Evolutionary conservation across 352 stramenopile genomes (phyloP), one percentile per base, ranked within the genome.

Genomic region (Phytophthora uliginosa): DNA sequence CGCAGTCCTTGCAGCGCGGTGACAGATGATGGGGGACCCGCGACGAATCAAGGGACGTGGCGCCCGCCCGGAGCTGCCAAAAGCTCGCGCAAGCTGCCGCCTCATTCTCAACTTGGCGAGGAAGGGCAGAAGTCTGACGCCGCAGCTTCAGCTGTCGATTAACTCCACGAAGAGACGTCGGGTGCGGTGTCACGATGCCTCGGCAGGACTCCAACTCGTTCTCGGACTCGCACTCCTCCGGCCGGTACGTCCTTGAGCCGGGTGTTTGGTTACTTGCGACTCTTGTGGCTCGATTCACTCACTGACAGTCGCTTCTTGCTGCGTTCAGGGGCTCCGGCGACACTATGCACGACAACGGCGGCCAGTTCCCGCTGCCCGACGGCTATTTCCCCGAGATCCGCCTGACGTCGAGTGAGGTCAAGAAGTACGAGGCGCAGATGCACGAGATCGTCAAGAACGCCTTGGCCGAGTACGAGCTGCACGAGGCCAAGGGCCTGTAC

Each of bases 331-430:
- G 62, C 24, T 24, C 24, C 4, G 18, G 67, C 22, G 33, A 66
- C 31, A 52, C 28, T 6, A 69, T 80, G 63, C 59, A 69, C 59
- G 63, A 79, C 59, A 79, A 79, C 33, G 63, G 59, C 22, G 70
- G 65, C 24, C 59, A 76, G 2, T 89, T 85, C 65, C 82, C 82
- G 15, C 62, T 89, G 36, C 77, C 79, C 3, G 76, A 82, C 24
- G 68, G 66, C 59, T 83, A 76, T 51, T 89, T 89, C 56, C 69
- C 79, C 34, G 68, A 69, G 26, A 69, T 89, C 18, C 55, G 66
- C 28, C 50, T 89, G 36, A 71, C 78, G 28, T 26, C 60, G 17
- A 50, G 62, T 26, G 72, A 85, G 52, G 59, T 78, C 15, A 40
- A 63, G 15, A 62, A 66, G 42, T 86, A 86, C 56, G 76, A 86